Conservation (phyloP, 2,329 filamentous ascomycete species). For the Sporothrix brunneoviolacea region DNA sequence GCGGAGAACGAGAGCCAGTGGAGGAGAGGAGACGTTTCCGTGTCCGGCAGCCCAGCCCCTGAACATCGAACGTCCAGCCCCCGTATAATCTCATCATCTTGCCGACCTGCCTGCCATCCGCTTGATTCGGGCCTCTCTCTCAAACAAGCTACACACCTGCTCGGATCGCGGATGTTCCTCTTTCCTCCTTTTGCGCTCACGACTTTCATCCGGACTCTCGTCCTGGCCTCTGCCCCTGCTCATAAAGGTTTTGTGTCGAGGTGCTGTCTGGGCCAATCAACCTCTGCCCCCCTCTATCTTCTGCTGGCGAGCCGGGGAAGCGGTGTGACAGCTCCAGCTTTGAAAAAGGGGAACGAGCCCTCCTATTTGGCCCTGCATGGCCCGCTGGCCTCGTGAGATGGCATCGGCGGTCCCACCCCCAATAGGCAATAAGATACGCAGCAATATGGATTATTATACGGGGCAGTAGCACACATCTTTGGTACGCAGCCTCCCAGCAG, state of each 20-base stretch:
- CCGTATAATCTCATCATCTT: too few species aligned
- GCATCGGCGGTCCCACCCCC: background rate
- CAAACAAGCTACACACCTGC: too few species aligned
- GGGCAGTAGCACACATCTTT: too few species aligned
- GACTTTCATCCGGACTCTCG: background rate
- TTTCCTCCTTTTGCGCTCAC: background rate
- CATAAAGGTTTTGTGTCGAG: background rate
- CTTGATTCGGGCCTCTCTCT: too few species aligned
- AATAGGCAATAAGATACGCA: too few species aligned
- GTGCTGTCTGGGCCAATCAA: background rate
- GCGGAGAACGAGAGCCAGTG: too few species aligned
- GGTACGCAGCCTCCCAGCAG: too few species aligned
- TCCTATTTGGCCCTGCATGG: background rate
- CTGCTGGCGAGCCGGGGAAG: background rate
- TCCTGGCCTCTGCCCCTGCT: background rate
- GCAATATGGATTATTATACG: too few species aligned
- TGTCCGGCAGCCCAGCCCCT: background rate
- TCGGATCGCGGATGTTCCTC: background rate
- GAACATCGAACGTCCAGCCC: too few species aligned
- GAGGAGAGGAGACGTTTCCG: too few species aligned
- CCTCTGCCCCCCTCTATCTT: background rate
- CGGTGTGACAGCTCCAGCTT: conserved; percentile 9
- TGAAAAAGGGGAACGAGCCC: background rate
- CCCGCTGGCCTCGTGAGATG: background rate
- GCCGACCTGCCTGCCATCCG: too few species aligned